Evolutionary conservation across 192 early-diverging fungal genomes (phyloP).

Genomic region (Diversispora epigaea): DNA sequence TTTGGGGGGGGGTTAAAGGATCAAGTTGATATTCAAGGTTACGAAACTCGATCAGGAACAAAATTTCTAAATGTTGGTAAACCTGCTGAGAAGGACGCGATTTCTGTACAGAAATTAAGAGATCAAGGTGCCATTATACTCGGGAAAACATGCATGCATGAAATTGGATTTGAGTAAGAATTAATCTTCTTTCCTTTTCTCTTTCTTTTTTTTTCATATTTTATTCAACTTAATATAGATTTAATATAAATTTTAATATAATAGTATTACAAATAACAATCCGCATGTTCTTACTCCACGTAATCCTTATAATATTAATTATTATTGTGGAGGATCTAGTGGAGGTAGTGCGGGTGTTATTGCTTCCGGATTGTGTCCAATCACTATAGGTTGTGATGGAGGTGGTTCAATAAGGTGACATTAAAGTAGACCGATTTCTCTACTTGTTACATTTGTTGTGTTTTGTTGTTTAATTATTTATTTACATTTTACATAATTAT

Average conservation of each 20-base stretch:
- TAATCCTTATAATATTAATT: conserved; percentile 60
- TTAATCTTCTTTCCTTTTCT: no score
- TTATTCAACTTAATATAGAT: no score
- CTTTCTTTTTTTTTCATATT: no score
- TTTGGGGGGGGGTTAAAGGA: no score
- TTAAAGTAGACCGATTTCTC: no score
- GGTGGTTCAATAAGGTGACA: conserved; percentile 62
- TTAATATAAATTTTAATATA: conserved; percentile 34
- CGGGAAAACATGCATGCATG: conserved; percentile 74
- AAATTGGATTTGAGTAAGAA: conserved; percentile 58
- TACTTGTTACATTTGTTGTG: no score
- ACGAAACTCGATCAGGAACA: conserved; percentile 59
- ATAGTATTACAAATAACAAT: conserved; percentile 64
- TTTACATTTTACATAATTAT: no score
- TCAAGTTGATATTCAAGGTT: conserved; percentile 61
- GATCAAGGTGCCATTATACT: conserved; percentile 63
- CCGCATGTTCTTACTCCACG: conserved; percentile 56
- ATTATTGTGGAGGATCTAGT: conserved; percentile 69
- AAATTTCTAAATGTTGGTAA: conserved; percentile 54
- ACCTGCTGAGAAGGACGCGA: conserved; percentile 51
- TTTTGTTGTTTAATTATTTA: no score
- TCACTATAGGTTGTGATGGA: conserved; percentile 71
- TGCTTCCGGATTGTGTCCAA: conserved; percentile 61
- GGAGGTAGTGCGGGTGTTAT: conserved; percentile 68
- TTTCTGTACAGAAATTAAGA: conserved; percentile 49